Base-by-base conservation (phyloP, 2,329 filamentous ascomycete genomes). In the Stromatinia cepivora region DNA sequence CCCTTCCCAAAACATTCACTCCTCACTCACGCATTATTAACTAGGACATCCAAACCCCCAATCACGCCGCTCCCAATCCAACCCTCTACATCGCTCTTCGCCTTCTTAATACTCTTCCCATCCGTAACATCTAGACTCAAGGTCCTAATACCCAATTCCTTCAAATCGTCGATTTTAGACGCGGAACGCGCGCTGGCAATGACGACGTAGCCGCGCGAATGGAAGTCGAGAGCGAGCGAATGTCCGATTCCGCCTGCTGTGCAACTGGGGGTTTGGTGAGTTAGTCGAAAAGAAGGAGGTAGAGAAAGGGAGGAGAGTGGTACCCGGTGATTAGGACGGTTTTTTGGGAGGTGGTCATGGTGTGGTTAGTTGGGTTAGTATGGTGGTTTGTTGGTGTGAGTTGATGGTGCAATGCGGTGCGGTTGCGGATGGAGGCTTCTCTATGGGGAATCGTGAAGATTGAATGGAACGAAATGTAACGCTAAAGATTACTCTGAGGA, bases 41-140 rank as follows among this genome's bases (percentile, higher is more conserved):
- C 92, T 70, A 98, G 82, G 3, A 98, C 86, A 79, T 97, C 87
- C 72, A 98, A 90, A 45, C 92, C 88, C 78, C 86, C 87, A 81
- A 68, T 31, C 56, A 31, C 48, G 36, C 66, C 66, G 6, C n/a
- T 45, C 34, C 92, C 97, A 71, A 79, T 79, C 25, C 78, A 73
- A 22, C 67, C 66, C 36, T 76, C 71, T 25, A 80, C 78, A 15
- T 57, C 67, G 36, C 45, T 50, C 62, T 46, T 57, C 76, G 28
- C 79, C 73, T 7, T 68, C 52, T n/a, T 45, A 25, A 76, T 73
- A 65, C 71, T 73, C 22, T 71, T 66, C 11, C 10, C 31, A 31
- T 76, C 69, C 54, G 78, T 80, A 6, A 84, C 81, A 69, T 84
- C 82, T 2, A 84, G 75, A 4, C 73, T 61, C 17, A 84, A 69